A percentile compares a stretch with the other conserved stretches of the same genome.
Conservation (phyloP, 2,329 filamentous ascomycete genomes). For the Cordyceps sp. region DNA sequence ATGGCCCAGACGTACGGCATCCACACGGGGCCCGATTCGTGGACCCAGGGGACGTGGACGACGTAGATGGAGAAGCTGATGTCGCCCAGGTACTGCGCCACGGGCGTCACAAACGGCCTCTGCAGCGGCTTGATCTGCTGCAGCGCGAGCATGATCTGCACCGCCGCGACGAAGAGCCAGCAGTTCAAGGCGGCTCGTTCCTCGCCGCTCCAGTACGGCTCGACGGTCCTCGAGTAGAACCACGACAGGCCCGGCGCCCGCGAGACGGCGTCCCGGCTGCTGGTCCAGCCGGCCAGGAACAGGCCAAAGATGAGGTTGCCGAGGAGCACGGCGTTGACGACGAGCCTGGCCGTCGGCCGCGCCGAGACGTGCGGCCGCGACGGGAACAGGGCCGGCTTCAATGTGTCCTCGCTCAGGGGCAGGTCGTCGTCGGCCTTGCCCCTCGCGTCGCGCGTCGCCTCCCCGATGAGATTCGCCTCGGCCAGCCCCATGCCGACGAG, state of each 20-base stretch:
- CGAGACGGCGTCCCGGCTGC: background rate
- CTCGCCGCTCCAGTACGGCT: background rate
- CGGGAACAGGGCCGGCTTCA: background rate
- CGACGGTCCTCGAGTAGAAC: background rate
- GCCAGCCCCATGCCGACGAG: background rate
- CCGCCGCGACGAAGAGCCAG: background rate
- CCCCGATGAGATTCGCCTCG: background rate
- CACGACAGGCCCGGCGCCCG: background rate
- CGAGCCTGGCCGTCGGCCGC: no score
- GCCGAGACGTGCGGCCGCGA: no score
- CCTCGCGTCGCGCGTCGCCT: no score
- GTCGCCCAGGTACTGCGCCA: background rate
- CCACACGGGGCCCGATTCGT: background rate
- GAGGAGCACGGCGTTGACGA: background rate
- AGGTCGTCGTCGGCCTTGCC: background rate
- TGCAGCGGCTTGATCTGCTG: background rate
- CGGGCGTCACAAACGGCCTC: background rate
- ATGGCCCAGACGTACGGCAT: background rate
- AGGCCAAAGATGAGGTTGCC: background rate
- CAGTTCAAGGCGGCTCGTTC: background rate
- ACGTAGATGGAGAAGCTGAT: background rate
- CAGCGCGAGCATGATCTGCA: background rate
- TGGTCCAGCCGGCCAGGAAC: background rate
- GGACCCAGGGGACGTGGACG: background rate
- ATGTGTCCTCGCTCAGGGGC: background rate